Percentiles rank a stretch among this genome's conserved stretches.
These are phyloP conservation scores for Hypoxylon subgilvum DNA, from an alignment of 495 filamentous ascomycete species.

Conservation along the genomic window DNA sequence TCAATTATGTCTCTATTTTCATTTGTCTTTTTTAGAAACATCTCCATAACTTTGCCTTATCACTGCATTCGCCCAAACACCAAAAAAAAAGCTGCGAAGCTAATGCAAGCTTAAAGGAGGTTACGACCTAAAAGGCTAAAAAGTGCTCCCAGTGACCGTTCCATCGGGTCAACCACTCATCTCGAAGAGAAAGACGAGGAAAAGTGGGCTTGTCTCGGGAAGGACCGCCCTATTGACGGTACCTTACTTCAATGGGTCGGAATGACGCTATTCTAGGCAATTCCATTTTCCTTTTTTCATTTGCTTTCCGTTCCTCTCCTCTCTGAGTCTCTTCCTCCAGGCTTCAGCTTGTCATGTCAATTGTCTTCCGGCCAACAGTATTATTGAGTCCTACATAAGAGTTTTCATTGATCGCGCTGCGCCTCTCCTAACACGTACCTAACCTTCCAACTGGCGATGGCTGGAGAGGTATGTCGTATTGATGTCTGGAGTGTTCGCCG, in stretches of 20 bases:
- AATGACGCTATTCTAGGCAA: not conserved
- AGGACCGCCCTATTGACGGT: conserved; percentile 24
- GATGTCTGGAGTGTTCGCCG: conserved; percentile 18
- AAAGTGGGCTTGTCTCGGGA: conserved; percentile 29
- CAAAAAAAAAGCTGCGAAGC: conserved; percentile 38
- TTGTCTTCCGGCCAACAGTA: no score
- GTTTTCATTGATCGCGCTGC: conserved; percentile 24
- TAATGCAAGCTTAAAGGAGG: conserved; percentile 56
- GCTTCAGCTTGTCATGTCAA: not conserved
- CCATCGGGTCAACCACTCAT: conserved; percentile 31
- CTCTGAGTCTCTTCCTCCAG: conserved; percentile 4
- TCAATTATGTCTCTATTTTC: not conserved
- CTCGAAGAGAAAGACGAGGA: conserved; percentile 14
- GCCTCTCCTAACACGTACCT: conserved; percentile 17
- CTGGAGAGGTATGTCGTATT: no score
- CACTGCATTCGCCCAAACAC: conserved; percentile 27
- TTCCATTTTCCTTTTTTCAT: not conserved
- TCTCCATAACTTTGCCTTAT: conserved; percentile 18
- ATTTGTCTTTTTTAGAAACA: conserved; percentile 32
- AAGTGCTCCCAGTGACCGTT: conserved; percentile 32
- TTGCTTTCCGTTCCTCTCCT: conserved; percentile 7
- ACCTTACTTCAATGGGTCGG: not conserved
- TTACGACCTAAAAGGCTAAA: conserved; percentile 27
- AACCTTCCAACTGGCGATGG: no score
- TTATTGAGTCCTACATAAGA: conserved; percentile 18